Evolutionary conservation across 495 filamentous ascomycete genomes (phyloP).

Genomic region (Trichoderma erinaceum): DNA sequence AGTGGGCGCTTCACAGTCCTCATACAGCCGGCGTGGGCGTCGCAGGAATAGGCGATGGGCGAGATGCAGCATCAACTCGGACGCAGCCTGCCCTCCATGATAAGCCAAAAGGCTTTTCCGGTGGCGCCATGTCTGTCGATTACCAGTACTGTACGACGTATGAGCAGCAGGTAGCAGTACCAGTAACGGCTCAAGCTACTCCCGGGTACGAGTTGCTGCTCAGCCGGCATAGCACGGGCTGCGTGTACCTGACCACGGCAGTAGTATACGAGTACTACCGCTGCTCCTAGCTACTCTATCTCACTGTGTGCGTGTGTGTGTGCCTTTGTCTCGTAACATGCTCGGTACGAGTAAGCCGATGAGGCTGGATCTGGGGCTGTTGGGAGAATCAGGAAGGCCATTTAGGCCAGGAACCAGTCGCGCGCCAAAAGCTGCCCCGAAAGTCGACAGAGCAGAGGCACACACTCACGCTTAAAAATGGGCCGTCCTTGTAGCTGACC

Average conservation of each 20-base stretch:
- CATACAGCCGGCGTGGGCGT: conserved; percentile 2
- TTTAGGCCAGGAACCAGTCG: conserved; percentile 4
- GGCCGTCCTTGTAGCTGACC: not conserved
- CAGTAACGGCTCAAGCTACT: not conserved
- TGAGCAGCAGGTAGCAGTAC: not conserved
- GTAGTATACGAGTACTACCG: not conserved
- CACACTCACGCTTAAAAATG: not conserved
- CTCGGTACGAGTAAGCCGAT: not conserved
- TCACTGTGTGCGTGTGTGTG: not conserved
- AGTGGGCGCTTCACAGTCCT: conserved; percentile 8
- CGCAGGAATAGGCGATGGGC: not conserved
- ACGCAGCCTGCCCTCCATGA: conserved; percentile 5
- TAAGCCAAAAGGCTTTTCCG: conserved; percentile 6
- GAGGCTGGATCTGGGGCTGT: not conserved
- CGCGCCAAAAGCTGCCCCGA: not conserved
- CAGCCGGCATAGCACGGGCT: not conserved
- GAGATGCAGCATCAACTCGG: conserved; percentile 9
- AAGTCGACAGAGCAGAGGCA: not conserved
- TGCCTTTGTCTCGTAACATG: not conserved
- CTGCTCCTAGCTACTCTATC: not conserved
- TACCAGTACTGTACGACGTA: not conserved
- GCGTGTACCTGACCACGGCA: too few relatives aligned
- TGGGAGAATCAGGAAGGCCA: not conserved
- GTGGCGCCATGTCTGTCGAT: not conserved
- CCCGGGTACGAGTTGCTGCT: not conserved